Conservation (phyloP, 768 basidiomycete genomes). For the Strobilomyces dryophilus region DNA sequence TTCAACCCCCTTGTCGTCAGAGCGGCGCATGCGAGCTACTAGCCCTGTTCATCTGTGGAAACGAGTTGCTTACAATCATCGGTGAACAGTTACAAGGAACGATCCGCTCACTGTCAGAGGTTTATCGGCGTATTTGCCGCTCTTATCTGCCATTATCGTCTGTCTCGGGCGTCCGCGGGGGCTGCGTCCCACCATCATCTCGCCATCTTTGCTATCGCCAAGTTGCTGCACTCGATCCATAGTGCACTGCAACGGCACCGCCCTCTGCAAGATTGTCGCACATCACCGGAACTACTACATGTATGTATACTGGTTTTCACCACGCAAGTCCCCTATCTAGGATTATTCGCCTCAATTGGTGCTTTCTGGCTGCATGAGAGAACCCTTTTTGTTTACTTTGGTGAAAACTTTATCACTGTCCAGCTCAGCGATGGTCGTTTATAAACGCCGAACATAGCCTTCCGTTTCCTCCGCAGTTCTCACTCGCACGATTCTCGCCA, state of each 20-base stretch:
- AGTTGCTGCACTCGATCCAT: slow-evolving; percentile 2
- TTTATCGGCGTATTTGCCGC: background rate
- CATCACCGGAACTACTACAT: background rate
- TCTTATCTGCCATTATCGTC: background rate
- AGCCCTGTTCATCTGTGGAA: background rate
- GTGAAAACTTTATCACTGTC: slow-evolving; percentile 10
- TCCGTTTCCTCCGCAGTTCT: background rate
- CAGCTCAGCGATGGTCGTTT: slow-evolving; percentile 13
- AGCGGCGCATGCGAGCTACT: background rate
- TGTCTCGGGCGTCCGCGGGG: slow-evolving; percentile 1
- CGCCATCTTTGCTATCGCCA: slow-evolving; percentile 4
- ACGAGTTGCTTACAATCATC: background rate
- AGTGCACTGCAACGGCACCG: slow-evolving; percentile 10
- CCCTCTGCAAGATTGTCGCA: slow-evolving; percentile 3
- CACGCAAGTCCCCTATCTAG: background rate
- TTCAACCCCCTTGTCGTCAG: background rate
- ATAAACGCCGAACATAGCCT: slow-evolving; percentile 4
- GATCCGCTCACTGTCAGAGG: background rate
- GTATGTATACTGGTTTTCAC: background rate
- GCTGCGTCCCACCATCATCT: slow-evolving; percentile 1
- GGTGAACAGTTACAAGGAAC: background rate
- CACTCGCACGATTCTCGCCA: slow-evolving; percentile 2
- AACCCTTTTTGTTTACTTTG: background rate
- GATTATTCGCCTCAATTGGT: background rate
- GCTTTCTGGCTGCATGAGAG: background rate